Base-by-base conservation (phyloP, 768 basidiomycete genomes). In the Hericium erinaceus region DNA sequence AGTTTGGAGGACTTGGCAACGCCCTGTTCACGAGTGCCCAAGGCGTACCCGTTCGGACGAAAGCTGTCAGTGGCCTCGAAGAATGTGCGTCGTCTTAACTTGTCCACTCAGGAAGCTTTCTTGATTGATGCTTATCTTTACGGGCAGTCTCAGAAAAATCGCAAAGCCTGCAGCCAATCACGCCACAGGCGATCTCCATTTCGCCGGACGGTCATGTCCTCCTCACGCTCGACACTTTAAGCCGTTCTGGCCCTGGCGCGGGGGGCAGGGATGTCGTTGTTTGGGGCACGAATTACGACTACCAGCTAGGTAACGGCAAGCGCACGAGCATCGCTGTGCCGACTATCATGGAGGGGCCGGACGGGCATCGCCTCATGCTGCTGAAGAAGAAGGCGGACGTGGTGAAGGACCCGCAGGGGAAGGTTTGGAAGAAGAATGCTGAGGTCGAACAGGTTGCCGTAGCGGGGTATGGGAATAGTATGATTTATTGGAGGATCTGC, bases 191-290 rank as follows among this genome's bases (percentile, higher is more conserved):
- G 18, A 73, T 94, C 38, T 81, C 81, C 1, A 77, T 92, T 48
- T 87, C 88, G 13, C 80, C 83, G 0, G 85, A 81, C 1, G 86
- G 90, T 0, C 92, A 95, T 69, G 80, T 89, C 52, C 74, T 92
- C 26, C 75, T 86, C 48, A 81, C 87, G 9, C 72, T 95, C 48
- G 82, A 91, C 59, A 88, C 89, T 8, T 67, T 73, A 39, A 58
- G 68, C 28, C 73, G 74, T 15, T 77, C 79, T 3, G 78, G 74
- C 4, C 73, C 75, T 11, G 78, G 79, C 41, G 78, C 76, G 13
- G 67, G 66, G 1, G 83, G 85, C 2, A 77, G 81, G 53, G 90
- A 92, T 68, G 70, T 92, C 39, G 68, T 85, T 48, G 78, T 75
- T 0, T 92, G 87, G 87, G 90, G 90, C 2, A 76, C 77, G 57